Conservation (phyloP, 257 asterid genomes). For the Solanum raphanifolium region DNA sequence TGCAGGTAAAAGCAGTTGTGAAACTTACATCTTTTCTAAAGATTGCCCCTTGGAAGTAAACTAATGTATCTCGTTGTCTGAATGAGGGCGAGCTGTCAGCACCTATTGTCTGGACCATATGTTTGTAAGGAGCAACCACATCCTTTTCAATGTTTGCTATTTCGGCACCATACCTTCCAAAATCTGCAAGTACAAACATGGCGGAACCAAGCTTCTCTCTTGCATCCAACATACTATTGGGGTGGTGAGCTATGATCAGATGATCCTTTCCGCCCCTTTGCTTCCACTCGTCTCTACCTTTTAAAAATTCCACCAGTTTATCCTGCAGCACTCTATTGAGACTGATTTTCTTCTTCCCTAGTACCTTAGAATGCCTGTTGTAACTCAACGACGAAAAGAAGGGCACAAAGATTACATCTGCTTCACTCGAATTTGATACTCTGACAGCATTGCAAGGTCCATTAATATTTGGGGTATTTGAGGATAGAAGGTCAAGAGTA, state of each 20-base stretch:
- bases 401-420: constrained; percentile 60
- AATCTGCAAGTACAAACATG: constrained; percentile 70
- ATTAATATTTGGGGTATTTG: constrained; percentile 25
- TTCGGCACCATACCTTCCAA: constrained; percentile 52
- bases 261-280: constrained; percentile 57
- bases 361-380: constrained; percentile 46
- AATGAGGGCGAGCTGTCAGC: constrained; percentile 35
- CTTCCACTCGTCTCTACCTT: constrained; percentile 48
- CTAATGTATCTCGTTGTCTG: constrained; percentile 32
- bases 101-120: constrained; percentile 48
- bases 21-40: constrained; percentile 71
- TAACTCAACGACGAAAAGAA: constrained; percentile 77
- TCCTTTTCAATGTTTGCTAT: constrained; percentile 67
- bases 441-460: constrained; percentile 57
- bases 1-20: not conserved
- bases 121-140: constrained; percentile 82
- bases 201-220: constrained; percentile 49
- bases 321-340: constrained; percentile 45
- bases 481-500: constrained; percentile 64
- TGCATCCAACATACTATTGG: constrained; percentile 63
- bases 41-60: constrained; percentile 78
- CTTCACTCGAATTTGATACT: constrained; percentile 41
- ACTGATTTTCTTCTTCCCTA: constrained; percentile 19
- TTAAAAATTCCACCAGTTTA: constrained; percentile 44
- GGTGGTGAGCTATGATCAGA: constrained; percentile 64